phyloP scores from a whole-genome alignment of 1,284 basidiomycete species.

The Singerocomus inundabilis region DNA sequence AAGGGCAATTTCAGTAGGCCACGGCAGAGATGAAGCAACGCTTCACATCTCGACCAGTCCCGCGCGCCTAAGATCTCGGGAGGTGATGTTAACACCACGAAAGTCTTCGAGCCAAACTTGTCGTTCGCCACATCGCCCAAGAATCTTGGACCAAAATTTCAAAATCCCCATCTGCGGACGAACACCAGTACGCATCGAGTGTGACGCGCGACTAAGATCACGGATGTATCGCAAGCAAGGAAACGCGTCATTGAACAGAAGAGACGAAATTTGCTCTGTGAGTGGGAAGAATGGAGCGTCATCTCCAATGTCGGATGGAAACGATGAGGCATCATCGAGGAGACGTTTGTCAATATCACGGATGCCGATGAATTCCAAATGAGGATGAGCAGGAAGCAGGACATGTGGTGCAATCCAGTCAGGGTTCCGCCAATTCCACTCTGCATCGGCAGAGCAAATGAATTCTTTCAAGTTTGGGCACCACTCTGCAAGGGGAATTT shows the following conservation, averaged over 20 bases:
- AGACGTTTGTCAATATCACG: slow-evolving; percentile 67
- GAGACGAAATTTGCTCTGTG: slow-evolving; percentile 58
- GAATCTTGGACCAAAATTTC: slow-evolving; percentile 37
- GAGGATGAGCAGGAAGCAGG: slow-evolving; percentile 60
- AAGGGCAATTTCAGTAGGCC: background rate
- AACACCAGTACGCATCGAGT: slow-evolving; percentile 30
- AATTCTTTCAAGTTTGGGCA: slow-evolving; percentile 66
- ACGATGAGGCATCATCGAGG: slow-evolving; percentile 37
- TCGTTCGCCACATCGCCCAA: slow-evolving; percentile 31
- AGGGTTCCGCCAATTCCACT: slow-evolving; percentile 75
- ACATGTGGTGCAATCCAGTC: slow-evolving; percentile 80
- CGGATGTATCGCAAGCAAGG: slow-evolving; percentile 59
- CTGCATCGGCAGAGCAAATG: slow-evolving; percentile 70
- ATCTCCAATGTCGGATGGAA: slow-evolving; percentile 32
- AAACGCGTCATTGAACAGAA: slow-evolving; percentile 59
- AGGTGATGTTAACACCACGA: slow-evolving; percentile 32
- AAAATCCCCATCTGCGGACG: slow-evolving; percentile 28
- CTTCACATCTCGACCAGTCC: slow-evolving; percentile 25
- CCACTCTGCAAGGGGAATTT: slow-evolving; percentile 55
- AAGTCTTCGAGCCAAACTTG: slow-evolving; percentile 35
- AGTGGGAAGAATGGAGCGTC: slow-evolving; percentile 62
- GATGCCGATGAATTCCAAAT: slow-evolving; percentile 64
- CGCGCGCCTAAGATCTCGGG: slow-evolving; percentile 32
- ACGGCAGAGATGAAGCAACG: background rate
- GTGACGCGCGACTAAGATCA: slow-evolving; percentile 46